These are phyloP conservation scores for Coemansia sp. DNA, from an alignment of 192 early-diverging fungal genomes.

Conservation along the genomic window DNA sequence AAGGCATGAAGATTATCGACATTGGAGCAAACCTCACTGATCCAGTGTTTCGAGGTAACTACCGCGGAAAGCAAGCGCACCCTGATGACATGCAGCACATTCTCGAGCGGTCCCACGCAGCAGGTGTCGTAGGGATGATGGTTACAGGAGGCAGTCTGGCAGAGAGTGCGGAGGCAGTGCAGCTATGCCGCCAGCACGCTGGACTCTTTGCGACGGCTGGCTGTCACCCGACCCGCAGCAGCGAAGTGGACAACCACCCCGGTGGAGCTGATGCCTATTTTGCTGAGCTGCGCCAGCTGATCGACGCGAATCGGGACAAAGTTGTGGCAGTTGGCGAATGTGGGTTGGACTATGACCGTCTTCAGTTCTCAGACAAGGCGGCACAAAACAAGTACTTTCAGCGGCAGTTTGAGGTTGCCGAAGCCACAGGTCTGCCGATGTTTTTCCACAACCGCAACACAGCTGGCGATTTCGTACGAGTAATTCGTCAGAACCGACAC, in stretches of 20 bases:
- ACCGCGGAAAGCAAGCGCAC: conserved; percentile 77
- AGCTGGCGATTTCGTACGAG: conserved; percentile 69
- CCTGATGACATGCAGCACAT: conserved; percentile 68
- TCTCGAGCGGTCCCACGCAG: conserved; percentile 61
- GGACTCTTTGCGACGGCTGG: conserved; percentile 75
- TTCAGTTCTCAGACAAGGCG: conserved; percentile 77
- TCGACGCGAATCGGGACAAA: conserved; percentile 42
- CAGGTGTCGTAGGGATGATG: conserved; percentile 75
- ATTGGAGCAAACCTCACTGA: conserved; percentile 91
- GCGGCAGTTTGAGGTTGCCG: conserved; percentile 76
- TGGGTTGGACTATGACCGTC: conserved; percentile 91
- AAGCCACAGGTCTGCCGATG: conserved; percentile 76
- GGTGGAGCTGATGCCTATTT: conserved; percentile 68
- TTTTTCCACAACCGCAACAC: conserved; percentile 93
- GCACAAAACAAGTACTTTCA: conserved; percentile 76
- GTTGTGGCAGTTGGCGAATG: conserved; percentile 95
- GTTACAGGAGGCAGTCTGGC: conserved; percentile 71
- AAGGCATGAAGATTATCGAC: conserved; percentile 58
- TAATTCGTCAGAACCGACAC: conserved; percentile 60
- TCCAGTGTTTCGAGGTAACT: conserved; percentile 77
- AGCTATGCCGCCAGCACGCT: conserved; percentile 54
- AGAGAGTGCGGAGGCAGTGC: conserved; percentile 63
- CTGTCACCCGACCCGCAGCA: conserved; percentile 80
- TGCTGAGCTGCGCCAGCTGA: conserved; percentile 47
- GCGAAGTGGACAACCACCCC: conserved; percentile 62